Base-by-base conservation (phyloP, 2,329 filamentous ascomycete species). In the Aspergillus costaricaensis region DNA sequence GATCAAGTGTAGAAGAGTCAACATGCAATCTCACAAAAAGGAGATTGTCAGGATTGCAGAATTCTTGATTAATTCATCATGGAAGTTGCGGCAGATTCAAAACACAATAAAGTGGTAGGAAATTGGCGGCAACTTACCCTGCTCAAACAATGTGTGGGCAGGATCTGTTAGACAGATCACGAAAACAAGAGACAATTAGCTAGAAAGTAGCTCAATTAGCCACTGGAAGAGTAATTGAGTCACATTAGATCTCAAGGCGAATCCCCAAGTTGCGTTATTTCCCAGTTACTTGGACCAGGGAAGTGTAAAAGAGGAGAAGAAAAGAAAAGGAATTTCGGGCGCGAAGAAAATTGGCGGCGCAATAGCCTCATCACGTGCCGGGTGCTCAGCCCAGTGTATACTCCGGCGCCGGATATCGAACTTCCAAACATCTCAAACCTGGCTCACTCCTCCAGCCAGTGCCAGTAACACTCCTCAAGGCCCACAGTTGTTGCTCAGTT, bases 1-100 rank as follows among this genome's bases (percentile, higher is more conserved):
- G 77, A 74, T 79, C 77, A 79, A 79, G 77, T 79, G 77, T 79
- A 79, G 76, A 76, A 73, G 62, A 68, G 75, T 79, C 77, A 74
- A 78, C 77, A 79, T 62, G 57, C 76, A 78, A 75, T 75, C 76
- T 76, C 77, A 74, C 76, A 69, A 57, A 60, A 58, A 61, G 59
- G 76, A 76, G 76, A 74, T 68, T 78, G 76, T 79, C 76, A 57
- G 77, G 63, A 78, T 79, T 79, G 77, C 77, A 79, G 77, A 79
- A 79, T 74, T 79, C 77, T 76, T 76, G 67, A 68, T 67, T 65
- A 63, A 69, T 68, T 79, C 75, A 79, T 79, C 77, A 71, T 71
- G 52, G 48, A 52, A 17, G 39, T n/a, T 41, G 51, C 21, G 32
- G 10, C 19, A 53, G 30, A 14, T 30, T 7, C 36, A 21, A n/a